phyloP scores from a whole-genome alignment of 768 basidiomycete species.

The Pholiota microspora region DNA sequence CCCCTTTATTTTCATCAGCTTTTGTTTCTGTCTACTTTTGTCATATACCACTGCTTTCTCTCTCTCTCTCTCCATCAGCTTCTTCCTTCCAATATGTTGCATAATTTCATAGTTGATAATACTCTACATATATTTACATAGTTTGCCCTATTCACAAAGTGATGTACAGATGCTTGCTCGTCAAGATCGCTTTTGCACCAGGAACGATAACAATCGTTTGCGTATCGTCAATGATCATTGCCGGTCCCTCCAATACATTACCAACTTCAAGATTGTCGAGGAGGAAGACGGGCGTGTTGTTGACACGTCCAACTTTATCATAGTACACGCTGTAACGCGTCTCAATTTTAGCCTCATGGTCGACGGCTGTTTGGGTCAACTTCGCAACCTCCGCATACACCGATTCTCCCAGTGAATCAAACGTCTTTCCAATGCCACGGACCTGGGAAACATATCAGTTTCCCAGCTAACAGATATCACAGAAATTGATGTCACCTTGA shows the following conservation, averaged over 20 bases:
- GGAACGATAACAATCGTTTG: conserved; percentile 92
- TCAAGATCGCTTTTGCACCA: conserved; percentile 61
- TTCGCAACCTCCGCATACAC: conserved; percentile 72
- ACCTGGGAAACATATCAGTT: conserved; percentile 41
- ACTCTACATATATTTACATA: background rate
- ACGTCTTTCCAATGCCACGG: conserved; percentile 89
- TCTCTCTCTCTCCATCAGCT: background rate
- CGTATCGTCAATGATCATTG: conserved; percentile 93
- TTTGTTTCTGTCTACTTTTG: background rate
- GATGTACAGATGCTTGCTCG: conserved; percentile 67
- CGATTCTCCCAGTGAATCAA: conserved; percentile 74
- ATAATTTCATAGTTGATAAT: background rate
- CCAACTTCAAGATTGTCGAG: conserved; percentile 67
- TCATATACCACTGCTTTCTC: background rate
- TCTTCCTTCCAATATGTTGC: background rate
- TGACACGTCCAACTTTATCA: conserved; percentile 71
- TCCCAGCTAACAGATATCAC: background rate
- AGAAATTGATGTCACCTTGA: conserved; percentile 56
- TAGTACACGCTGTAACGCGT: conserved; percentile 74
- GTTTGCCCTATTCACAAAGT: conserved; percentile 29
- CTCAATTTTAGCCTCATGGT: conserved; percentile 43
- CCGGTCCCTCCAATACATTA: conserved; percentile 77
- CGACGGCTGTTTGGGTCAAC: conserved; percentile 41
- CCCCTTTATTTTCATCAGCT: background rate
- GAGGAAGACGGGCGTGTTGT: conserved; percentile 78